Conservation (phyloP, 768 basidiomycete genomes). For the Amanita rimosa region DNA sequence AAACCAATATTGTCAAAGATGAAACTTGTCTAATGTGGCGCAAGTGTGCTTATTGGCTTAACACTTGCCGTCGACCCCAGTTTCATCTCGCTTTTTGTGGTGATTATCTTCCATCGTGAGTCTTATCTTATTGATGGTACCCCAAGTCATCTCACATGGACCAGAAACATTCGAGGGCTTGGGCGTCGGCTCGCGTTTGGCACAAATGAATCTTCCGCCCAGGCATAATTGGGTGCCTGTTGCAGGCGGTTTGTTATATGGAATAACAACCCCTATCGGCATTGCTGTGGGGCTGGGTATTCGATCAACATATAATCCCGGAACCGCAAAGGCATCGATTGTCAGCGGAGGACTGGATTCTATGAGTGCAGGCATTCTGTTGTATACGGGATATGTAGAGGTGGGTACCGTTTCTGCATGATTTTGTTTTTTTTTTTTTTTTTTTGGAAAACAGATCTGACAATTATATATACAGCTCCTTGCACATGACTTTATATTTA, state of each 20-base stretch:
- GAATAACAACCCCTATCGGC: constrained; percentile 76
- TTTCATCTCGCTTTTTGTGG: constrained; percentile 83
- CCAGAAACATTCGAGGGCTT: constrained; percentile 91
- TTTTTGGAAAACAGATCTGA: not conserved
- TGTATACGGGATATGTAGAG: constrained; percentile 85
- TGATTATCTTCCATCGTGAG: constrained; percentile 87
- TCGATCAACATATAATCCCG: constrained; percentile 72
- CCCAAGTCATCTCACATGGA: not conserved
- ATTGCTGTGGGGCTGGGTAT: constrained; percentile 79
- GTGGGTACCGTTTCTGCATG: constrained; percentile 23
- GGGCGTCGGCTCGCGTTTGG: constrained; percentile 84
- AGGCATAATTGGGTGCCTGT: constrained; percentile 47
- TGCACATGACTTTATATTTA: constrained; percentile 93
- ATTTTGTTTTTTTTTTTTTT: not conserved
- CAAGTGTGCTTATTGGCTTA: constrained; percentile 77
- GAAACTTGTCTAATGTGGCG: not conserved
- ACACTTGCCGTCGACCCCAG: constrained; percentile 81
- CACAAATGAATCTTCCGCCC: constrained; percentile 52
- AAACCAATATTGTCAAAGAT: not conserved
- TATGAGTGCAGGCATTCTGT: constrained; percentile 75
- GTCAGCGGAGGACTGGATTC: constrained; percentile 83
- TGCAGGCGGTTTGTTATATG: constrained; percentile 53
- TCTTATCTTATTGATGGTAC: constrained; percentile 10
- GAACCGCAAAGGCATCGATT: constrained; percentile 61
- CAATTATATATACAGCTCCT: constrained; percentile 43